phyloP scores from a whole-genome alignment of 148 eudicot species.

The Silene latifolia region DNA sequence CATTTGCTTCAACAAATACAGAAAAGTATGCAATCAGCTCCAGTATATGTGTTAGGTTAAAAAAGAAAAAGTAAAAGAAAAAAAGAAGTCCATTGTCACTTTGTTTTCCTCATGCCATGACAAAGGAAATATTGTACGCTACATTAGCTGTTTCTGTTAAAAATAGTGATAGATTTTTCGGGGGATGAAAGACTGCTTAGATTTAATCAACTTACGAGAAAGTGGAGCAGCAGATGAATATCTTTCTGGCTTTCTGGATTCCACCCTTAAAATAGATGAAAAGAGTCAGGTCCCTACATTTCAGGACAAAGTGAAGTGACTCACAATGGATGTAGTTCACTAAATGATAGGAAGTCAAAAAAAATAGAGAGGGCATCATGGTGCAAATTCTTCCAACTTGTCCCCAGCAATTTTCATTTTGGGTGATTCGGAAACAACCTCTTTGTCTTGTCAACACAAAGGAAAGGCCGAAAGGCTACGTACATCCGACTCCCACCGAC shows the following conservation, averaged over 20 bases:
- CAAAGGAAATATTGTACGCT: background rate
- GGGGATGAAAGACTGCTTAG: background rate
- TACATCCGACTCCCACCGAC: background rate
- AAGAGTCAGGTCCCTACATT: slow-evolving; percentile 61
- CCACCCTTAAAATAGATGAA: slow-evolving; percentile 88
- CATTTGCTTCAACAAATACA: slow-evolving; percentile 74
- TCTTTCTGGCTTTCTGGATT: slow-evolving; percentile 96
- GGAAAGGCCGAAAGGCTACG: too few species aligned
- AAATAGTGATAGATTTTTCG: background rate
- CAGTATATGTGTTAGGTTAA: background rate
- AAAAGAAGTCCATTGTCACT: background rate
- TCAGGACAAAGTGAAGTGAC: slow-evolving; percentile 40
- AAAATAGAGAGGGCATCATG: background rate
- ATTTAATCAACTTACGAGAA: slow-evolving; percentile 65
- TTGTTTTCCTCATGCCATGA: background rate
- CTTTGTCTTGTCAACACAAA: too few species aligned
- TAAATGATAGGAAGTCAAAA: slow-evolving; percentile 4
- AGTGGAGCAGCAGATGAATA: slow-evolving; percentile 99
- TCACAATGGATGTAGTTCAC: slow-evolving; percentile 26
- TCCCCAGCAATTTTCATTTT: background rate
- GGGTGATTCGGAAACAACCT: background rate
- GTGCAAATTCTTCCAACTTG: background rate
- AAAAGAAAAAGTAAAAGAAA: background rate
- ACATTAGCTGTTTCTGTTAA: background rate
- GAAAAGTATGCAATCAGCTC: slow-evolving; percentile 22